Base-by-base conservation (phyloP, 176 grass and related monocot genomes). In the Elaeis guineensis region DNA sequence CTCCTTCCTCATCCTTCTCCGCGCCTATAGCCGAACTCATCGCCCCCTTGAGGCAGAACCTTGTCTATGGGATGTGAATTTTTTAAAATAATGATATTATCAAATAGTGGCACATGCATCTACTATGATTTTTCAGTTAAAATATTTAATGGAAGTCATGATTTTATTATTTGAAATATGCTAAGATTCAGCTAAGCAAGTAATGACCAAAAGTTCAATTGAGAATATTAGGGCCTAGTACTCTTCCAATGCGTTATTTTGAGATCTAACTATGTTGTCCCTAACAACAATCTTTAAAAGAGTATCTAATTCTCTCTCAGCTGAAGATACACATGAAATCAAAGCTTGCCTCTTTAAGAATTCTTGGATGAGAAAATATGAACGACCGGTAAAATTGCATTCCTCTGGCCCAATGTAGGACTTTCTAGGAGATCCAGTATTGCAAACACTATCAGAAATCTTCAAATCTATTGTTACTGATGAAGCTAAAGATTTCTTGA, bases 331-430 rank as follows among this genome's bases (percentile, higher is more conserved):
- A 63, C 57, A 72, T 1, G 57, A 87, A 15, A 72, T 35, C n/a
- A 56, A 78, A 53, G 72, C 55, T 39, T 85, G 51, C 17, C 65
- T 66, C 16, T 74, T 78, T 24, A 77, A 67, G 59, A 90, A 64
- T 59, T 83, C 77, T 62, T 84, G 76, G 73, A 80, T 79, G 49
- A 95, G 75, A 82, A 84, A 65, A 6, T 3, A 51, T 16, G 87
- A 90, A 30, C 76, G 53, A 51, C 53, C 67, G 17, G 5, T 19
- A 67, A 67, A 69, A 52, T 51, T 69, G 75, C 52, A 63, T 39
- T 77, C 62, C 26, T 20, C 54, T 17, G 64, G 6, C 44, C 16
- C 70, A 35, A 35, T 8, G 32, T 11, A 35, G 16, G 54, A 64
- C 18, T 44, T 56, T 75, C 62, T 57, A 61, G 24, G 53, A 49